Conservation (phyloP, 2,329 filamentous ascomycete species). For the Cordyceps fumosorosea region DNA sequence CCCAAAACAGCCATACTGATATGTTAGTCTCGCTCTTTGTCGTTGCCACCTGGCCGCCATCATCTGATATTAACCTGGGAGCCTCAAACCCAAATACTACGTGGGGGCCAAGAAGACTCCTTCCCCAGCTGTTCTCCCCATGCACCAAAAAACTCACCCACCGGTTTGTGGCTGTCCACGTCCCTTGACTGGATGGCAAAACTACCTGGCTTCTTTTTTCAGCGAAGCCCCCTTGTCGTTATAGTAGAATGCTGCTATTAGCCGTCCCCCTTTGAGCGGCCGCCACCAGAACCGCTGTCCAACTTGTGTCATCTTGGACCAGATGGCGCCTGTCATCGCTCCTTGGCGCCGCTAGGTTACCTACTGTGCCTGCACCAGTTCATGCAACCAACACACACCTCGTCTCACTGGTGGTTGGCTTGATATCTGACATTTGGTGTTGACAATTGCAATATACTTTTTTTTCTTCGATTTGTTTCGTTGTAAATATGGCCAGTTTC, state of each 20-base stretch:
- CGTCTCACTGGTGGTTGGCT: background rate
- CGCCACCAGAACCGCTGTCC: background rate
- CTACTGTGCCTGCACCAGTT: too few relatives aligned
- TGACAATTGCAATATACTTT: too few relatives aligned
- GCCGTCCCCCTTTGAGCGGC: background rate
- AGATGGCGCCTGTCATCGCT: conserved; percentile 6
- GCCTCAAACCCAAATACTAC: background rate
- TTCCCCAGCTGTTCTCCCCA: background rate
- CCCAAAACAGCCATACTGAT: too few relatives aligned
- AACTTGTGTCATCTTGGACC: background rate
- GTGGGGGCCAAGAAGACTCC: conserved; percentile 2
- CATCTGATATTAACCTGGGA: background rate
- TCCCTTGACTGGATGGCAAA: background rate
- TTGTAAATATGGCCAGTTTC: too few relatives aligned
- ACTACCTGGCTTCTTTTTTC: background rate
- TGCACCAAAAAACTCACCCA: background rate
- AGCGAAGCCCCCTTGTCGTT: background rate
- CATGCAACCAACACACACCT: background rate
- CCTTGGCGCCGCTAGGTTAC: conserved; percentile 4
- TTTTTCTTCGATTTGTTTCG: too few relatives aligned
- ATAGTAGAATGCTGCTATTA: background rate
- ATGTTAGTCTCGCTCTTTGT: too few relatives aligned
- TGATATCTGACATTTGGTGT: background rate
- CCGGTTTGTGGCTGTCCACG: too few relatives aligned
- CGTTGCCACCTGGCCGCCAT: background rate